Evolutionary conservation across 805 yeast species (phyloP).

Genomic region (fission yeast (Schizosaccharomyces pombe)): DNA sequence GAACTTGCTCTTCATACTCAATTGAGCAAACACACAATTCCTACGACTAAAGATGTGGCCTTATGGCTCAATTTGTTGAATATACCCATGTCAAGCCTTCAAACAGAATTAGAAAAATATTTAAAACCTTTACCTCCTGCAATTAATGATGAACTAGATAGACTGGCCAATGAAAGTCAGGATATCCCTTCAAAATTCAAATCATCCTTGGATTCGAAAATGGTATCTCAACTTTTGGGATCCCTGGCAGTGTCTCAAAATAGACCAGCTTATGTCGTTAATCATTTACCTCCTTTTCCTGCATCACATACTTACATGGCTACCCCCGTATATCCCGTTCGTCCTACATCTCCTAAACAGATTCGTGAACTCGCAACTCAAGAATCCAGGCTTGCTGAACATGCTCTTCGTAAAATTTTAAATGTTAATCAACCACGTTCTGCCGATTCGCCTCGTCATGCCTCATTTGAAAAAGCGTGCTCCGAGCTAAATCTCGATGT

Average conservation of each 20-base stretch:
- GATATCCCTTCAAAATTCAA: not conserved
- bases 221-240: not conserved
- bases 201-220: not conserved
- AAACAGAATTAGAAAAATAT: not conserved
- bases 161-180: not conserved
- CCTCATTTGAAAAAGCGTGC: not conserved
- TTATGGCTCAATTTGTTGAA: not conserved
- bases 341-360: slow-evolving; percentile 43
- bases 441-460: not conserved
- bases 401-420: slow-evolving; percentile 29
- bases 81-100: not conserved
- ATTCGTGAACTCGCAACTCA: slow-evolving; percentile 50
- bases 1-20: not conserved
- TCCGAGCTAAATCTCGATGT: not conserved
- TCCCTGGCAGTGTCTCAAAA: not conserved
- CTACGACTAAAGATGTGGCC: not conserved
- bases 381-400: slow-evolving; percentile 63
- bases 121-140: not conserved
- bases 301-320: slow-evolving; percentile 79
- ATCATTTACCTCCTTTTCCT: slow-evolving; percentile 51
- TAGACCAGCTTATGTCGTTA: not conserved
- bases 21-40: not conserved
- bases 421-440: not conserved
- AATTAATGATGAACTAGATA: not conserved
- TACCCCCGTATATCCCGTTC: slow-evolving; percentile 42